phyloP scores from a whole-genome alignment of 108 stramenopile species.

The Cyclotella cryptica region DNA sequence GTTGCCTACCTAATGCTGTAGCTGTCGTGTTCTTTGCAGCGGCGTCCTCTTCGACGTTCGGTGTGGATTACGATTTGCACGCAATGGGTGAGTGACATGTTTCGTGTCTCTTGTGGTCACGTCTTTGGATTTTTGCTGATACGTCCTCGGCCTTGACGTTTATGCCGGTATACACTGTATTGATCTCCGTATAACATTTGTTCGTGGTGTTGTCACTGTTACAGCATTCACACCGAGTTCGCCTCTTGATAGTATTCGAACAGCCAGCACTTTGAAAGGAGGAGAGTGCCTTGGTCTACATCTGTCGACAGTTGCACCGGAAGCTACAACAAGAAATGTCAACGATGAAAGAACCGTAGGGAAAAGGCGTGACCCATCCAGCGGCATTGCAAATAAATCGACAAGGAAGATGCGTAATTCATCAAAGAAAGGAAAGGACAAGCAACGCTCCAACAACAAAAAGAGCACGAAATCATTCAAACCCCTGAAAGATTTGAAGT shows the following conservation, averaged over 20 bases:
- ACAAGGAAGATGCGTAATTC: background rate
- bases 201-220: background rate
- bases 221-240: background rate
- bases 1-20: too few species aligned
- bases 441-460: conserved; percentile 1
- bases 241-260: background rate
- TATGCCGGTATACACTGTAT: too few species aligned
- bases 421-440: conserved; percentile 24
- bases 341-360: background rate
- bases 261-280: background rate
- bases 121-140: too few species aligned
- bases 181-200: too few species aligned
- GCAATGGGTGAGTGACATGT: too few species aligned
- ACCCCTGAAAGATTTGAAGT: conserved; percentile 41
- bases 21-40: too few species aligned
- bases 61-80: too few species aligned
- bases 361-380: background rate
- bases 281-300: background rate
- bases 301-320: background rate
- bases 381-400: background rate
- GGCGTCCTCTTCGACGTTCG: too few species aligned
- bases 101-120: too few species aligned
- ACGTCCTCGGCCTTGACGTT: too few species aligned
- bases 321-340: background rate
- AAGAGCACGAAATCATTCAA: conserved; percentile 27